Evolutionary conservation across 257 asterid genomes (phyloP).

Genomic region (Paraleonurus japonicus): DNA sequence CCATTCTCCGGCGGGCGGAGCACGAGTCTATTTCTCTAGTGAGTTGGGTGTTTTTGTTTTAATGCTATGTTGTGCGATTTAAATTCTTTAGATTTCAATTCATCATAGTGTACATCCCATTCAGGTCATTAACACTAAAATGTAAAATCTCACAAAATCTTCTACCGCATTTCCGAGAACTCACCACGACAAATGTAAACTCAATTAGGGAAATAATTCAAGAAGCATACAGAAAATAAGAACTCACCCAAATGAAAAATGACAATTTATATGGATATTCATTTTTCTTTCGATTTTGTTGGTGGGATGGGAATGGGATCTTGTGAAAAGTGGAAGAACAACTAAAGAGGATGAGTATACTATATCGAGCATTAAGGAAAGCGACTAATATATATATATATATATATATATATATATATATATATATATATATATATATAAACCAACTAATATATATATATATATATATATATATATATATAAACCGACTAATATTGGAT

Average conservation of each 20-base stretch:
- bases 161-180: neutral
- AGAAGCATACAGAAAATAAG: constrained; percentile 12
- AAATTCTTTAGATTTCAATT: constrained; percentile 10
- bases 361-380: constrained; percentile 4
- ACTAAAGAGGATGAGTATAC: constrained; percentile 9
- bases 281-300: neutral
- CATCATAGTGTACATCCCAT: neutral
- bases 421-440: too few species aligned
- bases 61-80: too few species aligned
- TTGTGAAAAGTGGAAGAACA: constrained; percentile 16
- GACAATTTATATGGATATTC: constrained; percentile 21
- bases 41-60: too few species aligned
- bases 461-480: too few species aligned
- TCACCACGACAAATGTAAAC: neutral
- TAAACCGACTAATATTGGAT: too few species aligned
- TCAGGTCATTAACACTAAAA: too few species aligned
- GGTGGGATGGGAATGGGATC: constrained; percentile 33
- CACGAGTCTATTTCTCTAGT: too few species aligned
- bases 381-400: too few species aligned
- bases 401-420: too few species aligned
- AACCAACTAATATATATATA: too few species aligned
- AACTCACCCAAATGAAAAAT: constrained; percentile 35
- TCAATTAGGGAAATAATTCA: neutral
- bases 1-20: too few species aligned
- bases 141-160: constrained; percentile 9